Evolutionary conservation across 2,329 filamentous ascomycete species (phyloP), one percentile per base, ranked within the genome.

Genomic region (Alternaria gaisen): DNA sequence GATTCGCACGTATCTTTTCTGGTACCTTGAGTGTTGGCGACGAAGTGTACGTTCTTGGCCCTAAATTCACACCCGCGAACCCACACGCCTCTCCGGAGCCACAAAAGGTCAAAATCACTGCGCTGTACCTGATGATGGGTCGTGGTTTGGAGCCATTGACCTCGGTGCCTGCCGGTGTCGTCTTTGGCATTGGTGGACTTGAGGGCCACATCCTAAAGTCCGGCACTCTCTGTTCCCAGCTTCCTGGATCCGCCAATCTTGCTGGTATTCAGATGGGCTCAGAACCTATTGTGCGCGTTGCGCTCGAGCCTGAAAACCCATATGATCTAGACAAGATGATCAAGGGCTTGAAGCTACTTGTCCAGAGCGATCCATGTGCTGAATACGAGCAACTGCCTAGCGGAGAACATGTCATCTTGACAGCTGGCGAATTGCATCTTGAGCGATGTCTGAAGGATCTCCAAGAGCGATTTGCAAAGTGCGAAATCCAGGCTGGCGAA

Each of bases 291-390:
- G 95, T 99, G 6, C 91, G 95, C 52, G 94, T 99, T 20, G 94
- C 95, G 0, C 83, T 99, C n/a, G 95, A 99, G 77, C 95, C 95
- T 0, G 89, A 89, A 56, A 96, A 95, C 77, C 95, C 95, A 0
- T 89, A 88, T 26, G 93, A 99, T 74, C 83, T 99, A 22, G 91
- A 95, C 77, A 97, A 96, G 81, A 96, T 99, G 94, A 93, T 99
- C 58, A 86, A 87, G 6, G 95, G 95, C 0, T 83, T 99, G 53
- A 89, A 89, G 64, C 83, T 99, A 18, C 87, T 99, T 1, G 94
- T 97, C 32, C 93, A 97, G 74, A 96, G 93, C 71, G 95, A 99
- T 72, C 94, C 95, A 0, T 98, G 95, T 72, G 95, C 94, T 14
- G 90, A 97, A 76, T 99, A 99, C 71, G 94, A 98, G 76, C 92